phyloP scores from a whole-genome alignment of 108 stramenopile genomes.

The Stephanodiscus minutulus region DNA sequence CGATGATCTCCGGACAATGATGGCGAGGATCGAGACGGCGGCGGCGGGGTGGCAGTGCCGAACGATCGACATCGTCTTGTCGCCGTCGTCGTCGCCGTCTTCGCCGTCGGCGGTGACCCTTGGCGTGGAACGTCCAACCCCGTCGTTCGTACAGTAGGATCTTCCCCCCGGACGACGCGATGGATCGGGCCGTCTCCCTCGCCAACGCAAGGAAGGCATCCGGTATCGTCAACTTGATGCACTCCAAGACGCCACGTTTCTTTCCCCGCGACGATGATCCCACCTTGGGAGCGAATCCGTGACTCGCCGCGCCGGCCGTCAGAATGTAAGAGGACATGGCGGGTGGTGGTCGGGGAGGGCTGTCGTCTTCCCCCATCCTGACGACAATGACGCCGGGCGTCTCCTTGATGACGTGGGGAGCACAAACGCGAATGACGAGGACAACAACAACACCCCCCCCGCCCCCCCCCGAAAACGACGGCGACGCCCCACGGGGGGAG shows the following conservation, averaged over 20 bases:
- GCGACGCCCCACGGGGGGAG: too few species aligned
- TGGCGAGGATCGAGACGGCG: neutral
- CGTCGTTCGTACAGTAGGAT: conserved; percentile 68
- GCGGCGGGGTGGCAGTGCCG: neutral
- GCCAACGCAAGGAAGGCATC: conserved; percentile 64
- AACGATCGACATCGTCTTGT: neutral
- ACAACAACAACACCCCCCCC: too few species aligned
- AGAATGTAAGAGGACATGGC: too few species aligned
- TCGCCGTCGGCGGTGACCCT: conserved; percentile 50
- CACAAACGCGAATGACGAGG: too few species aligned
- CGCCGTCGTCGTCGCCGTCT: too few species aligned
- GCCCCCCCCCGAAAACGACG: too few species aligned
- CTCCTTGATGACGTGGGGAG: too few species aligned
- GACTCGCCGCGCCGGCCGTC: conserved; percentile 73
- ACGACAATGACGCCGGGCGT: too few species aligned
- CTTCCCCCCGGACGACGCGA: conserved; percentile 38
- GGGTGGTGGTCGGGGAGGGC: too few species aligned
- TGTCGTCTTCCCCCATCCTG: too few species aligned
- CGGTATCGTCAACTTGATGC: conserved; percentile 77
- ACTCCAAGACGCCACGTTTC: conserved; percentile 49
- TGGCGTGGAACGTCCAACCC: conserved; percentile 89
- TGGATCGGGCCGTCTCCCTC: conserved; percentile 37
- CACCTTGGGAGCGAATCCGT: conserved; percentile 80
- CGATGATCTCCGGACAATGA: conserved; percentile 18
- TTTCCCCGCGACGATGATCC: conserved; percentile 4